Conservation (phyloP, 176 grass and related monocot genomes). For the Triticum monococcum region DNA sequence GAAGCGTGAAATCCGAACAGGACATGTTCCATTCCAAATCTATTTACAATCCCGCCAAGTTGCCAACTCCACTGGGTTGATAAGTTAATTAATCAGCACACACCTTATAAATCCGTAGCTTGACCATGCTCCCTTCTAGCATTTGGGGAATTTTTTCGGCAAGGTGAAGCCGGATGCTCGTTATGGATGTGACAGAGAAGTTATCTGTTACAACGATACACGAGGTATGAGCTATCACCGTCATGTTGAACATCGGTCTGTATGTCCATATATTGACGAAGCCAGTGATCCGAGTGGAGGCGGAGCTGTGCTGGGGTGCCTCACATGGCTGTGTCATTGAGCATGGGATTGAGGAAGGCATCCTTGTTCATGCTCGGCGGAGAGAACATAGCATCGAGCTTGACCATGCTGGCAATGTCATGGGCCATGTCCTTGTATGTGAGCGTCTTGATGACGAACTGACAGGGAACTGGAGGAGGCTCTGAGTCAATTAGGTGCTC, state of each 20-base stretch:
- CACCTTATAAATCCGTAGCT: neutral
- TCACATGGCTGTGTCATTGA: neutral
- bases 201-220: neutral
- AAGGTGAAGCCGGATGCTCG: neutral
- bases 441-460: neutral
- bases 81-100: neutral
- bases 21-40: neutral
- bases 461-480: neutral
- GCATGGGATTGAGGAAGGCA: neutral
- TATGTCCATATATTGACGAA: neutral
- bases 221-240: neutral
- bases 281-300: neutral
- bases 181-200: neutral
- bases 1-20: neutral
- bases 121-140: neutral
- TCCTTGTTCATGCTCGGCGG: neutral
- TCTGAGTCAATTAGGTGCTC: neutral
- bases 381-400: neutral
- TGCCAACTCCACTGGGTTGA: neutral
- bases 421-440: no score
- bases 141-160: neutral
- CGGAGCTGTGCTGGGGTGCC: neutral
- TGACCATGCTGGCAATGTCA: neutral
- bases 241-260: neutral
- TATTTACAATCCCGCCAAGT: neutral